Evolutionary conservation across 2,329 filamentous ascomycete species (phyloP), one percentile per base, ranked within the genome.

Genomic region (Colletotrichum truncatum): DNA sequence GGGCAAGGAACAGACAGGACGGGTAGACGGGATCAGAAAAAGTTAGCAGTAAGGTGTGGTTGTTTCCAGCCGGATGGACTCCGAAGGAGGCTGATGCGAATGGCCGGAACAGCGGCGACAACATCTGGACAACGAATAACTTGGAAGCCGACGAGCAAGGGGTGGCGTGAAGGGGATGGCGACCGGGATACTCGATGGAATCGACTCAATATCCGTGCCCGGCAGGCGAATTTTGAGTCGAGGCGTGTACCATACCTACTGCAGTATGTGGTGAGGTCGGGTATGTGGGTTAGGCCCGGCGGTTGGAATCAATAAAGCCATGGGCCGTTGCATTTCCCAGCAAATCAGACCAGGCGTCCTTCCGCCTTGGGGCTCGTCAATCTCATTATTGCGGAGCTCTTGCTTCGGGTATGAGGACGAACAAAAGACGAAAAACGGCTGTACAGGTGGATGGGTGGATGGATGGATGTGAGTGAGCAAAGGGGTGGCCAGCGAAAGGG

Each of bases 11-110:
- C n/a, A 41, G 39, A 38, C 36, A 43, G 28, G 41, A 55, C 41
- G 57, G 56, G 41, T 34, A 36, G 58, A 11, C 34, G 32, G 51
- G 34, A 59, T 52, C 61, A 55, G 26, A 62, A 43, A 43, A 51
- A 49, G 48, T 28, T 34, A 60, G 46, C 26, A n/a, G 12, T 25
- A 36, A 25, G 53, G 57, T 62, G 23, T 45, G 48, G 48, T 38
- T 32, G 39, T 28, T 30, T 25, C 54, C 23, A 39, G 60, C 48
- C 26, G 38, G 26, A 59, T 60, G 46, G 30, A 53, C 45, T 58
- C 55, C 28, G 36, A 59, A 25, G 23, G 34, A 21, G 28, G 36
- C 21, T 21, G 23, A 36, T 16, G 23, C 53, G 45, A 14, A 45
- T 38, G 55, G 46, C 39, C n/a, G 25, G 25, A 23, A 52, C 36